These are phyloP conservation scores for Adansonia digitata DNA, from an alignment of 345 rosid genomes.

Conservation along the genomic window DNA sequence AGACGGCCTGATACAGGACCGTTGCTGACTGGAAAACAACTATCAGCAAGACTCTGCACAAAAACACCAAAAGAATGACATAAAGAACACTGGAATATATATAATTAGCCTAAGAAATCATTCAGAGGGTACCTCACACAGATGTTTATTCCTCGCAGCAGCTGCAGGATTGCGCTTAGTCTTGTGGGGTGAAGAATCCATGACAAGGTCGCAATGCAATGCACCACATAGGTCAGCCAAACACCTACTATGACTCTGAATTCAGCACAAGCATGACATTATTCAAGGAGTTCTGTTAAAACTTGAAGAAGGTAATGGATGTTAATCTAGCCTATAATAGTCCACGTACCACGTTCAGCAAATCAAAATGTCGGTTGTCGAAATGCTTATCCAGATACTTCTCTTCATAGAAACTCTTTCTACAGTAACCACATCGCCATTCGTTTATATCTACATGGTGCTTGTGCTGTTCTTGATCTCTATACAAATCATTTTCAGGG, in stretches of 20 bases:
- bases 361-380: slow-evolving; percentile 63
- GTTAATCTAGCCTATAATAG: slow-evolving; percentile 1
- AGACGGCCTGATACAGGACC: slow-evolving; percentile 76
- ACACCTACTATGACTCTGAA: slow-evolving; percentile 65
- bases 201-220: slow-evolving; percentile 59
- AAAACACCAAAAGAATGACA: neutral
- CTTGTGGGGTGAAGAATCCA: slow-evolving; percentile 36
- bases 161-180: slow-evolving; percentile 78
- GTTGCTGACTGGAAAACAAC: slow-evolving; percentile 41
- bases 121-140: slow-evolving; percentile 56
- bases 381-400: slow-evolving; percentile 82
- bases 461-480: slow-evolving; percentile 93
- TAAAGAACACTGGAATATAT: neutral
- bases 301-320: neutral
- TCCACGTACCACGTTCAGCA: slow-evolving; percentile 67
- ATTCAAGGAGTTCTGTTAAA: slow-evolving; percentile 9
- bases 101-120: neutral
- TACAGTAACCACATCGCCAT: slow-evolving; percentile 93
- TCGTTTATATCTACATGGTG: slow-evolving; percentile 67
- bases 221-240: slow-evolving; percentile 78
- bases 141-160: slow-evolving; percentile 57
- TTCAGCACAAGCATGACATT: slow-evolving; percentile 22
- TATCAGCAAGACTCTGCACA: slow-evolving; percentile 43
- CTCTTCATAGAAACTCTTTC: slow-evolving; percentile 80
- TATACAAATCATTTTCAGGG: slow-evolving; percentile 67